Evolutionary conservation across 768 basidiomycete species (phyloP).

Genomic region (Trametes gibbosa): DNA sequence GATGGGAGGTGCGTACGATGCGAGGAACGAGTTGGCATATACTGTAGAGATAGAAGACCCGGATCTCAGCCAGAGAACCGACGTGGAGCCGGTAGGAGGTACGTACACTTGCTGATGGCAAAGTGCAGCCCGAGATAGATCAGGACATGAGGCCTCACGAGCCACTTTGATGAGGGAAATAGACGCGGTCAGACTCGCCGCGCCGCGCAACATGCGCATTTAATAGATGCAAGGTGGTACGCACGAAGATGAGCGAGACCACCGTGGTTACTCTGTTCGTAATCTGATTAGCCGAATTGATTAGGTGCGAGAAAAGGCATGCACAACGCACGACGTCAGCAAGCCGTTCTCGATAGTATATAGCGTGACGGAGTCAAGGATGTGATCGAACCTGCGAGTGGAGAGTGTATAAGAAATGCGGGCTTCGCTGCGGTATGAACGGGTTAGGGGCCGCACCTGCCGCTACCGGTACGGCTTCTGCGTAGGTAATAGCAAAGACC

Average conservation of each 20-base stretch:
- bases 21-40: slow-evolving; percentile 30
- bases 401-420: background rate
- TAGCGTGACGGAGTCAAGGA: slow-evolving; percentile 27
- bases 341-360: slow-evolving; percentile 30
- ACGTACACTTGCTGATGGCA: slow-evolving; percentile 30
- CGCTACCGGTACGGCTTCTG: slow-evolving; percentile 24
- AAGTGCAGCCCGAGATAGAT: slow-evolving; percentile 30
- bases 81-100: background rate
- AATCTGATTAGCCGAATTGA: slow-evolving; percentile 1
- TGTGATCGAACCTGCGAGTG: slow-evolving; percentile 24
- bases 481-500: slow-evolving; percentile 25
- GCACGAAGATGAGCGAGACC: slow-evolving; percentile 26
- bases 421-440: background rate
- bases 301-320: background rate
- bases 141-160: slow-evolving; percentile 26
- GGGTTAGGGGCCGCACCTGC: slow-evolving; percentile 19
- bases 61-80: slow-evolving; percentile 13
- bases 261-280: slow-evolving; percentile 21
- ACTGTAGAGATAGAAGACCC: slow-evolving; percentile 17
- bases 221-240: slow-evolving; percentile 13
- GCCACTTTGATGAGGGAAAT: slow-evolving; percentile 21
- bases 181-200: background rate
- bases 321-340: slow-evolving; percentile 25
- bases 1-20: slow-evolving; percentile 23
- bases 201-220: background rate